Conservation (phyloP, 768 basidiomycete species). For the Tulasnella sp. region DNA sequence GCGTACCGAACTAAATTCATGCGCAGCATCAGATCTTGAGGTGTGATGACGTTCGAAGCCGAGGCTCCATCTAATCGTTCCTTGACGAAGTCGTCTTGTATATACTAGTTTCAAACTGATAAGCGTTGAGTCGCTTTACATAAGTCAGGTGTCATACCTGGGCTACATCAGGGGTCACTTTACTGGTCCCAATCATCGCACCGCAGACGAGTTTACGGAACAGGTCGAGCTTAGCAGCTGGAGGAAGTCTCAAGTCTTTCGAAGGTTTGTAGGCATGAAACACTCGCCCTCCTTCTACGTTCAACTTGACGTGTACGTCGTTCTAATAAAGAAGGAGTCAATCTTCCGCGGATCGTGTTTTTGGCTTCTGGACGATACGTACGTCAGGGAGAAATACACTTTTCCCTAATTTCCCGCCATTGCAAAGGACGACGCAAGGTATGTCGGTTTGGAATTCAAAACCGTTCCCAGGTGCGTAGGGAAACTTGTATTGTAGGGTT, state of each 20-base stretch:
- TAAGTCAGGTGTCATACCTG: slow-evolving; percentile 43
- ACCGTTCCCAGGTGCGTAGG: slow-evolving; percentile 38
- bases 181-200: slow-evolving; percentile 47
- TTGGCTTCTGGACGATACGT: not conserved
- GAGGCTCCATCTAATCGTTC: slow-evolving; percentile 25
- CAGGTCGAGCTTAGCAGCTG: slow-evolving; percentile 34
- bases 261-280: slow-evolving; percentile 38
- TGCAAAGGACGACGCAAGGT: slow-evolving; percentile 47
- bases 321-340: not conserved
- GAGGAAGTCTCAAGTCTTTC: slow-evolving; percentile 36
- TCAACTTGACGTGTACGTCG: not conserved
- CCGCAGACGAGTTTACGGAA: slow-evolving; percentile 51
- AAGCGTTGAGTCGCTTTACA: not conserved
- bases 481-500: slow-evolving; percentile 62
- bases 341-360: not conserved
- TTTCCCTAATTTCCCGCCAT: slow-evolving; percentile 38
- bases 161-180: slow-evolving; percentile 43
- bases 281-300: not conserved
- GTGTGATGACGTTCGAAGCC: slow-evolving; percentile 29
- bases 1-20: slow-evolving; percentile 62
- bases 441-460: slow-evolving; percentile 54
- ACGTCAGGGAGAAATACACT: slow-evolving; percentile 62
- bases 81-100: slow-evolving; percentile 63
- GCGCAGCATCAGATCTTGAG: slow-evolving; percentile 53
- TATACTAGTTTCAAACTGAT: slow-evolving; percentile 35